Evolutionary conservation across 768 basidiomycete species (phyloP).

Genomic region (Xerocomellus chrysenteron): DNA sequence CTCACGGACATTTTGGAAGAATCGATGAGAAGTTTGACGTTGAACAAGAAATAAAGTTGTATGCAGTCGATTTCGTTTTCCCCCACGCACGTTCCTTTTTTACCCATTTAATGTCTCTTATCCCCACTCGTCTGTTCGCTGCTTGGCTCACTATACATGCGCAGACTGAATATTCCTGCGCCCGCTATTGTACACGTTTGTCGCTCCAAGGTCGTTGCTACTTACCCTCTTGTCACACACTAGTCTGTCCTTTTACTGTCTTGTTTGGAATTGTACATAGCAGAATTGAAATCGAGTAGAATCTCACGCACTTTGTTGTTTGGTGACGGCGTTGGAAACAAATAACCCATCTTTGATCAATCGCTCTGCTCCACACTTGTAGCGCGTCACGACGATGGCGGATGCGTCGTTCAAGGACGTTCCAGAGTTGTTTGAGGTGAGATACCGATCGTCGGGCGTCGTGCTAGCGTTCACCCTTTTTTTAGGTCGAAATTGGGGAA

Average conservation of each 20-base stretch:
- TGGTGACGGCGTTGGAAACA: slow-evolving; percentile 25
- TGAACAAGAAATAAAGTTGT: slow-evolving; percentile 48
- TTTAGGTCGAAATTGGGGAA: slow-evolving; percentile 86
- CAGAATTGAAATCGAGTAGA: slow-evolving; percentile 5
- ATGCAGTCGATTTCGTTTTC: not conserved
- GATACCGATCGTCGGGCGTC: slow-evolving; percentile 11
- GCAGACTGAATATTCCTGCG: slow-evolving; percentile 4
- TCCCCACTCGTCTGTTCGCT: slow-evolving; percentile 19
- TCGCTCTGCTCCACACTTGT: not conserved
- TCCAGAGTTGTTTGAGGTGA: slow-evolving; percentile 94
- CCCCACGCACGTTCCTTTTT: not conserved
- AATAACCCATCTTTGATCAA: slow-evolving; percentile 7
- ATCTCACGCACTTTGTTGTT: slow-evolving; percentile 24
- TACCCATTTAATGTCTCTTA: slow-evolving; percentile 9
- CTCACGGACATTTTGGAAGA: slow-evolving; percentile 56
- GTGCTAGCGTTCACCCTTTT: slow-evolving; percentile 2
- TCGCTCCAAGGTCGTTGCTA: not conserved
- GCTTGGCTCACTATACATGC: slow-evolving; percentile 2
- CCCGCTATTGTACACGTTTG: not conserved
- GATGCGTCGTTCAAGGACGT: slow-evolving; percentile 88
- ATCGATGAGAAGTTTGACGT: slow-evolving; percentile 64
- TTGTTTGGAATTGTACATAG: slow-evolving; percentile 19
- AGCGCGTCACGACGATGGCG: slow-evolving; percentile 40
- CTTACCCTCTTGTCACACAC: slow-evolving; percentile 13
- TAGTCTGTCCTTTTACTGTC: slow-evolving; percentile 9